Evolutionary conservation across 2,329 filamentous ascomycete genomes (phyloP).

Genomic region (Trichoderma arundinaceum): DNA sequence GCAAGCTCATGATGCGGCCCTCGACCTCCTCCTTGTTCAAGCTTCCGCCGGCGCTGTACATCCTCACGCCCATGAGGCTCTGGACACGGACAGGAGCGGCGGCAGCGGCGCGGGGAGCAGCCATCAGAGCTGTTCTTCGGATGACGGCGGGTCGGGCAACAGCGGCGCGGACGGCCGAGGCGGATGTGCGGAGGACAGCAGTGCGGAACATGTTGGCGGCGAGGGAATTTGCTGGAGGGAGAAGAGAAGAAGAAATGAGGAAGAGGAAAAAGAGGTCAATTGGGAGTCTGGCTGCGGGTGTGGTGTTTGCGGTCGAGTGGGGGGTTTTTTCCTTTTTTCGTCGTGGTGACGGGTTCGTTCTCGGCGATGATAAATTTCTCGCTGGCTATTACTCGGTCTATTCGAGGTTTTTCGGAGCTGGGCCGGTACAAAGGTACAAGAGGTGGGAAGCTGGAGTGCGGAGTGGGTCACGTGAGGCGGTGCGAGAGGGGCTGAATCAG

Average conservation of each 20-base stretch:
- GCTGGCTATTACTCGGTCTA: slow-evolving; percentile 41
- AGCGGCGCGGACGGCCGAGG: slow-evolving; percentile 60
- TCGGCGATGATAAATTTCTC: slow-evolving; percentile 55
- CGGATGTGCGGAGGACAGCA: slow-evolving; percentile 74
- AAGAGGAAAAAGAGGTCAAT: slow-evolving; percentile 10
- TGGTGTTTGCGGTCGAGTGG: slow-evolving; percentile 31
- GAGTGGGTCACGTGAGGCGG: slow-evolving; percentile 32
- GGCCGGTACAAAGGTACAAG: background rate
- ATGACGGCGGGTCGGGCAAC: slow-evolving; percentile 56
- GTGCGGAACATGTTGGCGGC: slow-evolving; percentile 78
- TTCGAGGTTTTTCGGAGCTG: slow-evolving; percentile 41
- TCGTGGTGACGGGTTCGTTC: slow-evolving; percentile 17
- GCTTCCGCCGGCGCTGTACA: slow-evolving; percentile 83
- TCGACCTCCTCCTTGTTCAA: slow-evolving; percentile 85
- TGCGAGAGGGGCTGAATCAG: slow-evolving; percentile 19
- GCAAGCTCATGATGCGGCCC: slow-evolving; percentile 87
- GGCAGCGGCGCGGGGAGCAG: slow-evolving; percentile 58
- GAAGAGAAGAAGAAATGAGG: background rate
- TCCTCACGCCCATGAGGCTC: slow-evolving; percentile 73
- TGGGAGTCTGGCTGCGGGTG: slow-evolving; percentile 20
- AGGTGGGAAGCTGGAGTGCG: slow-evolving; percentile 23
- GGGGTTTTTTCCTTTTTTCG: slow-evolving; percentile 22
- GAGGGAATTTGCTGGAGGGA: background rate
- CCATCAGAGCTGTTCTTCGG: slow-evolving; percentile 61
- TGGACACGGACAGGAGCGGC: slow-evolving; percentile 59